Evolutionary conservation across 176 grass and related monocot genomes (phyloP).

Genomic region (Dactylis glomerata): DNA sequence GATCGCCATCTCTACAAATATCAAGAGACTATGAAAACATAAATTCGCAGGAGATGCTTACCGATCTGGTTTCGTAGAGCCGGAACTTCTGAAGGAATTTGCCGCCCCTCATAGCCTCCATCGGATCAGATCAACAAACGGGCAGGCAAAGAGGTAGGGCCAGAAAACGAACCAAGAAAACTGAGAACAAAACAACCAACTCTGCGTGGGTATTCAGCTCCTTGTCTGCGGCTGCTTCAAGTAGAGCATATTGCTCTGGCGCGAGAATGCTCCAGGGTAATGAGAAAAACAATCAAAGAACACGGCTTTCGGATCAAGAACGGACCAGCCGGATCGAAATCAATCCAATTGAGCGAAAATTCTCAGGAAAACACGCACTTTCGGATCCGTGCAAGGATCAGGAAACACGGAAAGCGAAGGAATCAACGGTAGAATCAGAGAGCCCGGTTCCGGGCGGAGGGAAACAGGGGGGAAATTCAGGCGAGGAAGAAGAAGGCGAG

Average conservation of each 20-base stretch:
- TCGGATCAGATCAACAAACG: conserved; percentile 36
- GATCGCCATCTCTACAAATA: conserved; percentile 21
- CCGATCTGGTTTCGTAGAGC: conserved; percentile 95
- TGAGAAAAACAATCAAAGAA: neutral
- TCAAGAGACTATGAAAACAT: neutral
- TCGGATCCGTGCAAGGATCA: conserved; percentile 16
- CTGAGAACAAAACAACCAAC: neutral
- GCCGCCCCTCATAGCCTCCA: conserved; percentile 48
- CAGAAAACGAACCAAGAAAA: conserved; percentile 11
- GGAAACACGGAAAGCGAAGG: neutral
- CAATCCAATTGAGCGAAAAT: conserved; percentile 23
- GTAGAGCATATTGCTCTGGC: conserved; percentile 44
- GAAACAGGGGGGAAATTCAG: neutral
- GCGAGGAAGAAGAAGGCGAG: conserved; percentile 5
- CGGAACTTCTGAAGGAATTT: conserved; percentile 85
- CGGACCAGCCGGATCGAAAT: conserved; percentile 14
- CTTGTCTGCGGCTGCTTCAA: conserved; percentile 42
- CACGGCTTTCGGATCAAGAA: conserved; percentile 13
- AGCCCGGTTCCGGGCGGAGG: neutral
- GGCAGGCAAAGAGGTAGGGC: neutral
- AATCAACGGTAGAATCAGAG: neutral
- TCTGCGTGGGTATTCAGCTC: conserved; percentile 7
- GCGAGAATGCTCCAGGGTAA: conserved; percentile 18
- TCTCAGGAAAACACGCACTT: neutral
- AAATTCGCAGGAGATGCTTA: conserved; percentile 34